phyloP scores from a whole-genome alignment of 148 eudicot species.

The Euryodendron excelsum region DNA sequence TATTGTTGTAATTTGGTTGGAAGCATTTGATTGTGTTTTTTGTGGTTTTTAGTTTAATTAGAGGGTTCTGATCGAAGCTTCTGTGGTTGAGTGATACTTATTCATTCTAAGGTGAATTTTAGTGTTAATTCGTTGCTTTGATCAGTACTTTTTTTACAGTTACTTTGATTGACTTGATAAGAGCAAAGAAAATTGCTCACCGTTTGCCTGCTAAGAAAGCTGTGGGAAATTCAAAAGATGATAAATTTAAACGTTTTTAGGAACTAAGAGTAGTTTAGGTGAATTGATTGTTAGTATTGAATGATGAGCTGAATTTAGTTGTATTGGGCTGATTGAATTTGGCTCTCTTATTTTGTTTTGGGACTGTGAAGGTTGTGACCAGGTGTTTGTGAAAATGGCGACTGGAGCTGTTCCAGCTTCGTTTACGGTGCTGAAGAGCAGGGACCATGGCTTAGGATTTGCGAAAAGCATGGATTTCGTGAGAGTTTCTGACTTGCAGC shows the following conservation, averaged over 20 bases:
- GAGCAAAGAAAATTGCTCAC: not conserved
- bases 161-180: not conserved
- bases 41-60: not conserved
- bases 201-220: constrained; percentile 2
- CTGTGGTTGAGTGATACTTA: not conserved
- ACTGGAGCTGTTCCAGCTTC: constrained; percentile 70
- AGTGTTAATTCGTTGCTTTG: not conserved
- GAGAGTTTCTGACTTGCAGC: constrained; percentile 49
- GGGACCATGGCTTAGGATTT: constrained; percentile 55
- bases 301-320: not conserved
- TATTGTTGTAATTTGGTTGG: not conserved
- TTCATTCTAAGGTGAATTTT: not conserved
- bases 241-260: not conserved
- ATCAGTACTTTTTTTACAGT: not conserved
- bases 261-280: not conserved
- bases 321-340: not conserved
- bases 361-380: constrained; percentile 31
- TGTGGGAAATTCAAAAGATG: not conserved
- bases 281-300: not conserved
- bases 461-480: constrained; percentile 60
- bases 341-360: constrained; percentile 7
- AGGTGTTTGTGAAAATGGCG: constrained; percentile 55
- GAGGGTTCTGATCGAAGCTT: not conserved
- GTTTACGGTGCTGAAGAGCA: constrained; percentile 59
- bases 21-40: not conserved